Base-by-base conservation (phyloP, 495 filamentous ascomycete genomes). In the Aspergillus nidulans region DNA sequence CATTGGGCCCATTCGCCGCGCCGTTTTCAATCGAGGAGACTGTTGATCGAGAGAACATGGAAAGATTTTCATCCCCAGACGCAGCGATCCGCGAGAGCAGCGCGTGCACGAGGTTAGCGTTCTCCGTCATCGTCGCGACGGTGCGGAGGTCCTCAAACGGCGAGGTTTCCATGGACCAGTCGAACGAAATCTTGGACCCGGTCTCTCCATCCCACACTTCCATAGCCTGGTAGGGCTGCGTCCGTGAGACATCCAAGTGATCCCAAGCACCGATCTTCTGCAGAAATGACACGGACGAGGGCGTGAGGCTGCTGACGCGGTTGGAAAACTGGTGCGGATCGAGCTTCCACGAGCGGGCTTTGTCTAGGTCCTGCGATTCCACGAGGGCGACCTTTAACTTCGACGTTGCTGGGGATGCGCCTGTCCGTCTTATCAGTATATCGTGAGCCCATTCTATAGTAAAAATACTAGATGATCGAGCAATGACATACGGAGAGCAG, bases 51-150 rank as follows among this genome's bases (percentile, higher is more conserved):
- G 90, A 89, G 44, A 91, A 86, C 5, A 91, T 72, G 3, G 84
- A 78, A 15, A 90, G 76, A 32, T 72, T 72, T 16, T 74, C 69
- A 8, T 76, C 83, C 0, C 84, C 82, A 0, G 95, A 73, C 43
- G 87, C 82, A 1, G 83, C 76, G 50, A 97, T 76, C 2, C 86
- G 81, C 20, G 77, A 72, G 18, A 95, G 72, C 6, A 99, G 77
- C 1, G 82, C 90, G 12, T 82, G 82, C 12, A 89, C 89, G 15
- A 96, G 79, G 63, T 97, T 97, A 34, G 85, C 63, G 64, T 99
- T 99, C 77, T 99, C 94, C 23, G 82, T 89, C 94, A 99, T 99
- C 64, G 90, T 92, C 10, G 95, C 94, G 50, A 99, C 91, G 1
- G 85, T 87, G 20, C 68, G 68, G 38, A 71, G 57, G 44, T 75